Evolutionary conservation across 352 stramenopile species (phyloP), one percentile per base, ranked within the genome.

Genomic region (Aphanomyces cochlioides): DNA sequence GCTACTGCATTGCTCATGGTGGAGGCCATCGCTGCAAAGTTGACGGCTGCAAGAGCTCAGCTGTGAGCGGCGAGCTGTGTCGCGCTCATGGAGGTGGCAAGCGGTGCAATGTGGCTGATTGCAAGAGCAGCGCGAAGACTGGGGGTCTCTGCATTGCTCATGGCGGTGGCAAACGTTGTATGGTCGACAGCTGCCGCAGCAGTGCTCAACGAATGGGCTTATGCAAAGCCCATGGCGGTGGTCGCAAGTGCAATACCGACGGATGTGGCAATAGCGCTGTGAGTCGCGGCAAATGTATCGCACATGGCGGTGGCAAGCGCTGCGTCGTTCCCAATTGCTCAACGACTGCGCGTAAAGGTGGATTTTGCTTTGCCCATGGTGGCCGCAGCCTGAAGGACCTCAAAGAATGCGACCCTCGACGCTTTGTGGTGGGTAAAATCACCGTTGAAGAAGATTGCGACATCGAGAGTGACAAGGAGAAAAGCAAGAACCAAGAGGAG

Each of bases 221-320:
- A 19, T 95, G 87, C 61, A 95, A 95, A 68, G 83, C 86, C 50
- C 89, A 96, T 72, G 89, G 89, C 40, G 89, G 89, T 36, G 89
- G 89, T 21, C 78, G 87, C 40, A 85, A 90, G 59, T 96, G 89
- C 60, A 74, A 72, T n/a, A 75, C 86, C 10, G 72, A 81, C 8
- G 75, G 61, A 13, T 96, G 89, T 61, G 66, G 61, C 43, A 93
- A 93, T 64, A 92, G 84, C 66, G 84, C 85, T n/a, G 85, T 93
- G 36, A 91, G 83, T 77, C 83, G 85, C 39, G 83, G 85, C 67
- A 87, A 89, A 73, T 95, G 87, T 67, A 95, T 95, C 28, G 83
- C 83, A 21, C 87, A 95, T 67, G 87, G 87, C 28, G 87, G 87
- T 2, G 87, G 87, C 19, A 93, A 93, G 70, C 84, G 85, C 47